Conservation (phyloP, 192 early-diverging fungal genomes). For the Umbelopsis vinacea region DNA sequence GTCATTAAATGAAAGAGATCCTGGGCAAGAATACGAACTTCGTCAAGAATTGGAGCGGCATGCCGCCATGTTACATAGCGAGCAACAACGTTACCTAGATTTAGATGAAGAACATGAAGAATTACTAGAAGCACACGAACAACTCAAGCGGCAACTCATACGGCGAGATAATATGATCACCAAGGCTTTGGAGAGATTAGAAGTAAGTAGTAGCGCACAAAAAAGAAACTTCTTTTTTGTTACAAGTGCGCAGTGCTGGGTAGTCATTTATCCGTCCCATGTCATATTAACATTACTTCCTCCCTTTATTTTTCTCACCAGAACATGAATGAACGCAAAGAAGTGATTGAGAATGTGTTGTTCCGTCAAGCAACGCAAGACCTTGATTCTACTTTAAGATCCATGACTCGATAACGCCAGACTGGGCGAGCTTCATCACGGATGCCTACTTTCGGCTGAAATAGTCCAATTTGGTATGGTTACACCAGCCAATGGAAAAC, state of each 20-base stretch:
- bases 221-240: too few species aligned
- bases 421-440: neutral
- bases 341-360: conserved; percentile 40
- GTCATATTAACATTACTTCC: neutral
- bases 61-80: neutral
- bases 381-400: conserved; percentile 17
- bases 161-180: conserved; percentile 42
- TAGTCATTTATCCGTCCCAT: neutral
- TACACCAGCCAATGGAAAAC: conserved; percentile 20
- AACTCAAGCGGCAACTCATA: conserved; percentile 27
- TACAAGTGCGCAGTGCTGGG: neutral
- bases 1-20: conserved; percentile 2
- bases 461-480: neutral
- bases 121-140: conserved; percentile 4
- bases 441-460: neutral
- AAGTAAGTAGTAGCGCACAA: conserved; percentile 26
- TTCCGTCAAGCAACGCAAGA: conserved; percentile 36
- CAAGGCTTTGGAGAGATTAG: conserved; percentile 27
- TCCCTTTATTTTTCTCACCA: too few species aligned
- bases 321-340: conserved; percentile 36
- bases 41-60: conserved; percentile 34
- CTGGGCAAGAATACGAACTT: conserved; percentile 20
- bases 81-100: conserved; percentile 16
- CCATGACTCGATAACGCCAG: conserved; percentile 17
- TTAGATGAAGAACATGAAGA: conserved; percentile 28